A percentile compares a stretch with the other conserved stretches of the same genome.
Conservation (phyloP, 2,329 filamentous ascomycete species). For the Plectosphaerella sp. region DNA sequence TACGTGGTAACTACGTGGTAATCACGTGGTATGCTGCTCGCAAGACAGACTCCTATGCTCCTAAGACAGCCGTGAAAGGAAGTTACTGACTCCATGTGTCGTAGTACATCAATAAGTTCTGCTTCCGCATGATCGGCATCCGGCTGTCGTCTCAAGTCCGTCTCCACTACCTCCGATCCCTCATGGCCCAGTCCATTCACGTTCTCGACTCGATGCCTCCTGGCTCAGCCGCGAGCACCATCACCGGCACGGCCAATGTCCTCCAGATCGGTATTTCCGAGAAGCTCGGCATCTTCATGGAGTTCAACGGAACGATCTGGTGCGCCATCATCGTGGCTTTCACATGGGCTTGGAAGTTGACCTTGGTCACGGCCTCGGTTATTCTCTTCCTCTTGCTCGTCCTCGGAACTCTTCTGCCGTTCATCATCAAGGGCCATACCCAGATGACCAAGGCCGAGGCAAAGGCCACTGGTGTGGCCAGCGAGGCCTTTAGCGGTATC, state of each 20-base stretch:
- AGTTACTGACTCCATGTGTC: no score
- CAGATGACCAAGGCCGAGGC: constrained; percentile 46
- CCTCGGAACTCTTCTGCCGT: constrained; percentile 44
- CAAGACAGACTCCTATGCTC: constrained; percentile 7
- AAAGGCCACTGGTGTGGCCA: constrained; percentile 55
- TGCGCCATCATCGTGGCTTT: constrained; percentile 47
- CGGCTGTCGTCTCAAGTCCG: constrained; percentile 45
- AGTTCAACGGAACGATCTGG: constrained; percentile 35
- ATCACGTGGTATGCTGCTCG: constrained; percentile 8
- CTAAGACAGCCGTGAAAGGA: not conserved
- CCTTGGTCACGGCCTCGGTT: constrained; percentile 49
- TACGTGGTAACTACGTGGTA: no score
- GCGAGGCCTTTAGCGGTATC: constrained; percentile 55
- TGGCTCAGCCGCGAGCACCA: constrained; percentile 46
- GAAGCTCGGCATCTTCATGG: constrained; percentile 38
- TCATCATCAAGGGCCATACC: constrained; percentile 48
- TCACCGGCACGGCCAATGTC: constrained; percentile 48
- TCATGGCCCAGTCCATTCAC: constrained; percentile 45
- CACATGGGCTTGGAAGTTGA: constrained; percentile 46
- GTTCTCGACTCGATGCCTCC: constrained; percentile 44
- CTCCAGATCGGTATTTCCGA: constrained; percentile 52
- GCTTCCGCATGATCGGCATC: constrained; percentile 44
- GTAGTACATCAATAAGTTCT: constrained; percentile 21
- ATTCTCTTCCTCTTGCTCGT: constrained; percentile 51
- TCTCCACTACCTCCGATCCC: constrained; percentile 43